Conservation (phyloP, 179 eudicot species). For the Spergularia azorica region DNA sequence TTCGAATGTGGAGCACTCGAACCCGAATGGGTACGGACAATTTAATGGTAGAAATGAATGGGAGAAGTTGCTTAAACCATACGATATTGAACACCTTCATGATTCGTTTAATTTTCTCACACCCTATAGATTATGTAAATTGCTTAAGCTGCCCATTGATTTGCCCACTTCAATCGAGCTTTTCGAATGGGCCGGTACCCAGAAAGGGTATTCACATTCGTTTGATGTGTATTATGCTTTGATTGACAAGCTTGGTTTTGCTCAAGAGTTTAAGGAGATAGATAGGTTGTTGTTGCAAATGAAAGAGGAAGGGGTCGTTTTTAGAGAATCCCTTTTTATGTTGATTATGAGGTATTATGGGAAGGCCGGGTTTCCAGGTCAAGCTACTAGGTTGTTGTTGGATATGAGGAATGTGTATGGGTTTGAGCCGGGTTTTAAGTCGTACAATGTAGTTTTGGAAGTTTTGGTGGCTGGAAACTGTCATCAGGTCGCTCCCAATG, state of each 20-base stretch:
- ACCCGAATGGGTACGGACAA: constrained; percentile 12
- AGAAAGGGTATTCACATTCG: constrained; percentile 71
- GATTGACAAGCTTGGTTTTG: constrained; percentile 68
- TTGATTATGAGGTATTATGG: constrained; percentile 77
- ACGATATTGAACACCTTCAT: constrained; percentile 70
- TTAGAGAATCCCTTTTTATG: constrained; percentile 70
- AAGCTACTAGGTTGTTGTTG: constrained; percentile 80
- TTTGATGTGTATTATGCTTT: constrained; percentile 80
- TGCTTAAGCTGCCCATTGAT: constrained; percentile 84
- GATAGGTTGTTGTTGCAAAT: constrained; percentile 71
- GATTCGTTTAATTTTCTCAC: constrained; percentile 63
- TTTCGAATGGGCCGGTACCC: constrained; percentile 70
- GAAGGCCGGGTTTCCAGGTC: constrained; percentile 84
- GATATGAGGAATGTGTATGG: constrained; percentile 73
- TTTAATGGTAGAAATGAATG: constrained; percentile 57
- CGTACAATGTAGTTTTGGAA: constrained; percentile 83
- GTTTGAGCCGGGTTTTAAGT: constrained; percentile 64
- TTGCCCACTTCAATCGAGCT: constrained; percentile 74
- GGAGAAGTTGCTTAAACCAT: constrained; percentile 81
- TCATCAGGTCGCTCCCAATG: constrained; percentile 58
- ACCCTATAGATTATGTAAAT: constrained; percentile 65
- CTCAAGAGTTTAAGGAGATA: constrained; percentile 59
- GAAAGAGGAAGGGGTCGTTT: constrained; percentile 73
- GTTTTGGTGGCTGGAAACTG: constrained; percentile 75
- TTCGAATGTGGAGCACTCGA: neutral